Evolutionary conservation across 2,329 filamentous ascomycete species (phyloP), one percentile per base, ranked within the genome.

Genomic region (Zarea fungicola): DNA sequence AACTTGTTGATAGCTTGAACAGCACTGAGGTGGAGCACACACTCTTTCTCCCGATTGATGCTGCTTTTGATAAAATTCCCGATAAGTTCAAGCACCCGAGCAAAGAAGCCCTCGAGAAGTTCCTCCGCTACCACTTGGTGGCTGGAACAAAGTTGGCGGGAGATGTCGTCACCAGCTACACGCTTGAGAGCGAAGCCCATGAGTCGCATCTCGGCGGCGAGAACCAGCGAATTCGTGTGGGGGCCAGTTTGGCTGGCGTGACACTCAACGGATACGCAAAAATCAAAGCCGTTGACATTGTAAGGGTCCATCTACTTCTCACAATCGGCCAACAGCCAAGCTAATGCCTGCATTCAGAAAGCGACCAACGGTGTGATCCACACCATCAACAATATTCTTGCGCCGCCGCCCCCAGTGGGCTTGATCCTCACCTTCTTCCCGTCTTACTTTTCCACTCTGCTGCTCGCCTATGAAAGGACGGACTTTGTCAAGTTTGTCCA

Each of bases 341-440:
- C n/a, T 10, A 8, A 18, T 13, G 22, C 45, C 21, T 21, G 25
- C 4, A 21, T 5, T 48, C 37, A 85, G 83, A 76, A 78, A 61
- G 85, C 82, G 34, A 84, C 80, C 53, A 95, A 95, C 61, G 90
- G 91, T 35, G 74, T 93, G 32, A 80, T 95, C 55, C 90, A 96
- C 65, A 85, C 79, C 37, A 70, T 96, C 47, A 81, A 90, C 69
- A 75, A 73, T 53, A 72, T 93, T 48, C 76, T 96, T n/a, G 60
- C 92, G 8, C 89, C 89, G 3, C 91, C 90, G 0, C 84, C 87
- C 1, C 70, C 72, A 22, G 72, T 81, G 36, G 73, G 80, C 46
- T 62, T 60, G 22, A 59, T 69, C 49, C 65, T 81, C 39, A 74
- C 78, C 9, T 81, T 91, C 26, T 77, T 95, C 60, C 89, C 90